Evolutionary conservation across 106 monocot genomes (phyloP), one percentile per base, ranked within the genome.

Genomic region (Gastrodia elata): DNA sequence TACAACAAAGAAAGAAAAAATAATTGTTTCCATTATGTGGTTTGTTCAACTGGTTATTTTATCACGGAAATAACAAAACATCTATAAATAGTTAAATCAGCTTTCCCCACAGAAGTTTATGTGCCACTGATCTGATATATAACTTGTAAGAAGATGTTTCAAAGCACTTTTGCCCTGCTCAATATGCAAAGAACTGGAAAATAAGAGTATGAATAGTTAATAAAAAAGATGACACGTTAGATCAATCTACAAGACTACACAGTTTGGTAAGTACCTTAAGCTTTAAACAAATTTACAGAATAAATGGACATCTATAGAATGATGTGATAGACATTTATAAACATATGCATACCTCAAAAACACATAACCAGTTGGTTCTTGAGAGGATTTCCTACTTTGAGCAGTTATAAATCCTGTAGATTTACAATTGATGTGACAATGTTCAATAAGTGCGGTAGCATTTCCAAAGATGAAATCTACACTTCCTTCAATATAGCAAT

Each of bases 391-490:
- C 71, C 96, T 86, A 76, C 92, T 93, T 68, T 97, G 92, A 38
- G 96, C 96, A 65, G 96, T 97, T 77, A 97, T 90, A 78, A 88
- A 97, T 68, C 96, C 96, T 55, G 80, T 28, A 33, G 90, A 80
- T 81, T 97, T 97, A 81, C 96, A 97, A 76, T 92, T 76, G 72
- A 96, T 87, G 77, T 97, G 96, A 49, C 96, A 92, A 78, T 97
- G 87, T 74, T 97, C 96, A 46, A 97, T 41, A 61, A 97, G 90
- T 56, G 96, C 96, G 40, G 92, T 90, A 26, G 92, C 82, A 75
- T 97, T 97, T 22, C 96, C 96, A 71, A 97, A 97, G 32, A 97
- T 97, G 76, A 97, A 97, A 65, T 94, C 94, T 27, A 89, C 87
- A 44, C 88, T 90, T 33, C 96, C 96, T 84, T 97, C 96, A 55